A percentile compares a stretch with the other conserved stretches of the same genome.
Conservation (phyloP, 345 rosid species). For the Abelmoschus esculentus region DNA sequence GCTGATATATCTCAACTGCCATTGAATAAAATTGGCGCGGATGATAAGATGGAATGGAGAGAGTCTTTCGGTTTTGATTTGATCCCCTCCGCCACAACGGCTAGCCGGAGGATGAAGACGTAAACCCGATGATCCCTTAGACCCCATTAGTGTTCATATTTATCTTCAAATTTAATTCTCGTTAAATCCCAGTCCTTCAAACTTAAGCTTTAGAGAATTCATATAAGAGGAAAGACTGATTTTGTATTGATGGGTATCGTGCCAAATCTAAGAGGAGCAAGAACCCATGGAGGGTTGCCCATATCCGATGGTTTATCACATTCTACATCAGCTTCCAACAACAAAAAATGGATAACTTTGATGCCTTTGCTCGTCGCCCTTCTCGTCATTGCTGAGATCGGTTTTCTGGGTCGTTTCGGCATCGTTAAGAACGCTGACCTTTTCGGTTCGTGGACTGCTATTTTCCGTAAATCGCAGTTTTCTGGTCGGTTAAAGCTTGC, state of each 20-base stretch:
- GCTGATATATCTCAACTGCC: too few species aligned
- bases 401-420: slow-evolving; percentile 73
- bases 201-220: neutral
- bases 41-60: too few species aligned
- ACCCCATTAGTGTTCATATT: neutral
- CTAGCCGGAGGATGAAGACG: neutral
- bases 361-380: slow-evolving; percentile 59
- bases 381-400: slow-evolving; percentile 64
- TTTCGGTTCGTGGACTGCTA: slow-evolving; percentile 63
- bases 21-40: too few species aligned
- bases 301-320: slow-evolving; percentile 26
- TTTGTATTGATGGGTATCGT: slow-evolving; percentile 34
- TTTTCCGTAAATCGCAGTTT: slow-evolving; percentile 29
- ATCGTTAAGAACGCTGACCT: slow-evolving; percentile 50
- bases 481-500: slow-evolving; percentile 9
- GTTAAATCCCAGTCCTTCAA: neutral
- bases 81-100: neutral
- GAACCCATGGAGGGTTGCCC: slow-evolving; percentile 31
- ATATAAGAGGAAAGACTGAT: too few species aligned
- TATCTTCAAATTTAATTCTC: neutral
- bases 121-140: neutral
- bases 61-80: neutral
- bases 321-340: slow-evolving; percentile 22
- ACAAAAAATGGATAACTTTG: slow-evolving; percentile 48
- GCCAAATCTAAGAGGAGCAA: slow-evolving; percentile 54